Evolutionary conservation across 257 asterid species (phyloP).

Genomic region (Nicotiana knightiana): DNA sequence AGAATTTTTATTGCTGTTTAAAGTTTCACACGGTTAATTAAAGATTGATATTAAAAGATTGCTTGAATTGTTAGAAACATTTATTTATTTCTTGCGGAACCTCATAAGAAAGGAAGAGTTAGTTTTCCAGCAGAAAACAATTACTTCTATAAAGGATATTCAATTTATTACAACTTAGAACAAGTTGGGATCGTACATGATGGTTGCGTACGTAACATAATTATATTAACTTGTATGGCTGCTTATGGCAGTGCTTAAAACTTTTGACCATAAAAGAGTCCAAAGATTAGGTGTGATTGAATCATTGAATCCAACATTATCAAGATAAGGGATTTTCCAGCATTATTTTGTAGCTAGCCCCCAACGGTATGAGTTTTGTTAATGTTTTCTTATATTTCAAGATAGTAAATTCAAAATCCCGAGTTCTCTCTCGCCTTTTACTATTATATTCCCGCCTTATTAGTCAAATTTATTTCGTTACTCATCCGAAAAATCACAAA

Average conservation of each 20-base stretch:
- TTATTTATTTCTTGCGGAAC: background rate
- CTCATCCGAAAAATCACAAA: too few relatives aligned
- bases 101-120: background rate
- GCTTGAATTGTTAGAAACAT: background rate
- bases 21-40: background rate
- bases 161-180: background rate
- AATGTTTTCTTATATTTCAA: too few relatives aligned
- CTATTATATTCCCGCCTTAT: too few relatives aligned
- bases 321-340: background rate
- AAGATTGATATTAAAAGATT: background rate
- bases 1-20: background rate
- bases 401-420: too few relatives aligned
- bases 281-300: background rate
- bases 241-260: background rate
- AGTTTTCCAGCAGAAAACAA: background rate
- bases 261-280: background rate
- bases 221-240: background rate
- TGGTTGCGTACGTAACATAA: background rate
- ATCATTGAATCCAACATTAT: background rate
- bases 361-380: too few relatives aligned
- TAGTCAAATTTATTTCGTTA: too few relatives aligned
- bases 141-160: background rate
- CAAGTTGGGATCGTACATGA: background rate
- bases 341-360: too few relatives aligned
- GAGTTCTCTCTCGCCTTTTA: too few relatives aligned